Evolutionary conservation across 1,139 yeast genomes (phyloP).

Genomic region (Magnusiomyces ingens): DNA sequence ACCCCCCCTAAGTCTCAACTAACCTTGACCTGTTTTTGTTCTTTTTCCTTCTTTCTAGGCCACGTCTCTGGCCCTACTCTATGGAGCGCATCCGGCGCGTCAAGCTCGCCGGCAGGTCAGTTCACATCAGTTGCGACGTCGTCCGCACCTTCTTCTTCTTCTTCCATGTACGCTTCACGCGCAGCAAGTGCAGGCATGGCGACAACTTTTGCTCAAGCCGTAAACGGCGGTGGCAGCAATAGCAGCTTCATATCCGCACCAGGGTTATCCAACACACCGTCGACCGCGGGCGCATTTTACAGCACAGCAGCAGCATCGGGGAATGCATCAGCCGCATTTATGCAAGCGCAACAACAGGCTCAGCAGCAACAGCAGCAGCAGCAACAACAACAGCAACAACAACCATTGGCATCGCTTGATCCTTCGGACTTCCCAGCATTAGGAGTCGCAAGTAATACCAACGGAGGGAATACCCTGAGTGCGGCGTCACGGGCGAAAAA

Average conservation of each 20-base stretch:
- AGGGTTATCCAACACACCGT: background rate
- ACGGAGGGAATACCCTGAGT: background rate
- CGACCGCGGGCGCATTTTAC: background rate
- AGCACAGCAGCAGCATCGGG: background rate
- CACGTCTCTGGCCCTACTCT: background rate
- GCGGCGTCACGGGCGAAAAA: no score
- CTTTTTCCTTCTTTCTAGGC: background rate
- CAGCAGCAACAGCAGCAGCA: conserved; percentile 6
- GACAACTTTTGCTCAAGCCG: conserved; percentile 12
- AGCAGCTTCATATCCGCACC: background rate
- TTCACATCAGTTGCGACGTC: no score
- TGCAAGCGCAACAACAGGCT: background rate
- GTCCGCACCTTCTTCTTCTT: background rate
- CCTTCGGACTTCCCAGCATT: conserved; percentile 29
- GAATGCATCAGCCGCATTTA: no score
- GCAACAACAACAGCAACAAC: conserved; percentile 10
- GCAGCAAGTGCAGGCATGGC: conserved; percentile 6
- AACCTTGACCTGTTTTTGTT: background rate
- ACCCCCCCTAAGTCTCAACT: background rate
- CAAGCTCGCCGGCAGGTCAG: no score
- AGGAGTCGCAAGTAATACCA: conserved; percentile 12
- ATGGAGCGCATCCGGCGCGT: background rate
- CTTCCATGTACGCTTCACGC: background rate
- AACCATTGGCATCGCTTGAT: conserved; percentile 19
- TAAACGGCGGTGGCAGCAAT: background rate